phyloP scores from a whole-genome alignment of 2,329 filamentous ascomycete genomes.

The Chaetomium sp. region DNA sequence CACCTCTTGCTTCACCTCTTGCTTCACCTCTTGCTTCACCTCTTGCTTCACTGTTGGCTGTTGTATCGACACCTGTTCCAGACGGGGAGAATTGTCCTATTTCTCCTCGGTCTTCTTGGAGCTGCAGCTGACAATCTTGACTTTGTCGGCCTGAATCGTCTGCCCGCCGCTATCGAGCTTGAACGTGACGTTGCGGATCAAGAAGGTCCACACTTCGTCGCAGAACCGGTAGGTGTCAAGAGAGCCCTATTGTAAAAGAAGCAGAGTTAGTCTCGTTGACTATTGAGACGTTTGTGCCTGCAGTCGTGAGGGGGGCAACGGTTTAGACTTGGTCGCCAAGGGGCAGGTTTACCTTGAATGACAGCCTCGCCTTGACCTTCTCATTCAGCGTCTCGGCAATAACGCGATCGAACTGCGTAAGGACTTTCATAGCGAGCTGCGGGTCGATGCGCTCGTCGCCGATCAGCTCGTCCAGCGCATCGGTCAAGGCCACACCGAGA shows the following conservation, averaged over 20 bases:
- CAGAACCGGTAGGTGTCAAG: slow-evolving; percentile 98
- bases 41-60: not conserved
- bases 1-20: not conserved
- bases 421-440: slow-evolving; percentile 96
- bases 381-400: slow-evolving; percentile 88
- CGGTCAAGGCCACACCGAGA: slow-evolving; percentile 86
- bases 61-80: not conserved
- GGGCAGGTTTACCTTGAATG: slow-evolving; percentile 72
- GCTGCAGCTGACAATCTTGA: slow-evolving; percentile 98
- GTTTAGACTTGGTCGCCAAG: not conserved
- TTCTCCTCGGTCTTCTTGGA: slow-evolving; percentile 57
- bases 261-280: no score
- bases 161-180: slow-evolving; percentile 80
- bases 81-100: slow-evolving; percentile 12
- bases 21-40: not conserved
- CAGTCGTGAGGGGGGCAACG: not conserved
- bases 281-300: not conserved
- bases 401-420: slow-evolving; percentile 89
- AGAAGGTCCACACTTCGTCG: slow-evolving; percentile 98
- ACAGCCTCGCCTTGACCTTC: slow-evolving; percentile 82
- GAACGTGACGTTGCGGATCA: slow-evolving; percentile 98
- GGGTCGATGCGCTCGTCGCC: slow-evolving; percentile 92
- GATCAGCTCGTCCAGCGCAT: slow-evolving; percentile 95
- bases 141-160: slow-evolving; percentile 74
- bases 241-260: slow-evolving; percentile 56